Evolutionary conservation across 306 rosid genomes (phyloP).

Genomic region (Dalbergia oliveri): DNA sequence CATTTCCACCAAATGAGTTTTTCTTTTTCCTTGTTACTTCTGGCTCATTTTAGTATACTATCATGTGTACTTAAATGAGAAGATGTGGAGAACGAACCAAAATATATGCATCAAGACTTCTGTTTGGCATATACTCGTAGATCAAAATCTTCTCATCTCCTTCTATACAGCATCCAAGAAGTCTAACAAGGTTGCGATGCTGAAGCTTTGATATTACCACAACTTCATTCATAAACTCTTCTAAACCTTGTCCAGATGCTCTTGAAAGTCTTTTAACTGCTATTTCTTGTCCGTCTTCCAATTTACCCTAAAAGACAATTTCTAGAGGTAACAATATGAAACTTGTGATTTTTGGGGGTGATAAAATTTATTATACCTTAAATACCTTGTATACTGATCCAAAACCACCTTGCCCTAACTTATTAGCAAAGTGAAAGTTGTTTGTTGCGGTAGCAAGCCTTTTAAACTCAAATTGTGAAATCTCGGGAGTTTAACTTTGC

Average conservation of each 20-base stretch:
- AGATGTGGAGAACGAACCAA: slow-evolving; percentile 41
- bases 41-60: no score
- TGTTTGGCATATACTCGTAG: slow-evolving; percentile 55
- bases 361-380: no score
- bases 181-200: slow-evolving; percentile 55
- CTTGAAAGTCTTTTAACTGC: slow-evolving; percentile 50
- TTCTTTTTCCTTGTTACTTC: no score
- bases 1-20: background rate
- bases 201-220: slow-evolving; percentile 43
- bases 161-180: slow-evolving; percentile 49
- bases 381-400: slow-evolving; percentile 11
- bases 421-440: background rate
- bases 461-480: background rate
- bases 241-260: slow-evolving; percentile 42
- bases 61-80: background rate
- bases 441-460: background rate
- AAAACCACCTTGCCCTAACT: slow-evolving; percentile 21
- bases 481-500: background rate
- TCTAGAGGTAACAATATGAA: no score
- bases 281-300: slow-evolving; percentile 40
- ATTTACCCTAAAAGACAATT: background rate
- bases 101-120: slow-evolving; percentile 45
- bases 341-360: background rate
- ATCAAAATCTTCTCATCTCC: slow-evolving; percentile 49
- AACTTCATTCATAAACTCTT: slow-evolving; percentile 48